These are phyloP conservation scores for Scedosporium boydii DNA, from an alignment of 2,329 filamentous ascomycete genomes.

Conservation along the genomic window DNA sequence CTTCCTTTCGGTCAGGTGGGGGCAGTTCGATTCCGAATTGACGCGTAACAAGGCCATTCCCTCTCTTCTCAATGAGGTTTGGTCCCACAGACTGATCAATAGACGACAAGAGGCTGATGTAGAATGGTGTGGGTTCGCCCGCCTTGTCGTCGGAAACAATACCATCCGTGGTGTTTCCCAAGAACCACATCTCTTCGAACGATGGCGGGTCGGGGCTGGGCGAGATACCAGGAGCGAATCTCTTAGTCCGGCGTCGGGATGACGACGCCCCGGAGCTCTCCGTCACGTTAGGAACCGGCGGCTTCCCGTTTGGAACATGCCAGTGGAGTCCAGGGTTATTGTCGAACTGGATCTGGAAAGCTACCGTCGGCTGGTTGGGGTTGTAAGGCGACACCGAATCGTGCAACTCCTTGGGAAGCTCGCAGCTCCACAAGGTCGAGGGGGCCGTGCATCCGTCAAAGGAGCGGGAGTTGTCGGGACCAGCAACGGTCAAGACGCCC, in stretches of 20 bases:
- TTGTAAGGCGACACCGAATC: conserved; percentile 51
- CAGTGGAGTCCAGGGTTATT: conserved; percentile 42
- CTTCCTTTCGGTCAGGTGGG: conserved; percentile 47
- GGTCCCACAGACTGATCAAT: conserved; percentile 22
- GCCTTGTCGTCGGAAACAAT: conserved; percentile 58
- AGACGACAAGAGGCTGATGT: conserved; percentile 60
- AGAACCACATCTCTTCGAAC: conserved; percentile 65
- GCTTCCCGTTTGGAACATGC: conserved; percentile 33
- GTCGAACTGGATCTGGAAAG: conserved; percentile 69
- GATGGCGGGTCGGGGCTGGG: conserved; percentile 48
- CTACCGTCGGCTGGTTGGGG: conserved; percentile 65
- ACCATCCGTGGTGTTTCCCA: conserved; percentile 78
- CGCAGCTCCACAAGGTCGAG: conserved; percentile 76
- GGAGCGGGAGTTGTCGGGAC: conserved; percentile 55
- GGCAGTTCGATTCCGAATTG: conserved; percentile 41
- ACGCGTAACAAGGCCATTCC: conserved; percentile 13
- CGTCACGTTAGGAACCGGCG: conserved; percentile 16
- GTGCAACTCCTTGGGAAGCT: conserved; percentile 70
- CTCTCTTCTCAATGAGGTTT: conserved; percentile 17
- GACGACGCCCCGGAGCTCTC: conserved; percentile 3
- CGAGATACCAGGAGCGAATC: conserved; percentile 9
- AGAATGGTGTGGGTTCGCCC: conserved; percentile 84
- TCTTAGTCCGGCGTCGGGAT: neutral
- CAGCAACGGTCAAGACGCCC: conserved; percentile 69
- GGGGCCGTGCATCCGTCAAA: conserved; percentile 62